Conservation (phyloP, 2,329 filamentous ascomycete genomes). For the Fusarium sp. region DNA sequence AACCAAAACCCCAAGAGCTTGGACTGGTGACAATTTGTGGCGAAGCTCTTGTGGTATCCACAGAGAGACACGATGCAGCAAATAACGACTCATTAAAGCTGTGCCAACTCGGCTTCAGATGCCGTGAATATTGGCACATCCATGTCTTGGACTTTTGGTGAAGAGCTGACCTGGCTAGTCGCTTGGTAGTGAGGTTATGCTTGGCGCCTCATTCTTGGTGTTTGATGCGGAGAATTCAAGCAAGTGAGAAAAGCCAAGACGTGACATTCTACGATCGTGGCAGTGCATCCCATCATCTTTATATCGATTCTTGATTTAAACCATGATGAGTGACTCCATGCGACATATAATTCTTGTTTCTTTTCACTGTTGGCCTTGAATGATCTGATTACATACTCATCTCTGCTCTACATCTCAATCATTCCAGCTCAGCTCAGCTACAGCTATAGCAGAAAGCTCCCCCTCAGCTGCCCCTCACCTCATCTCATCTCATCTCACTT, state of each 20-base stretch:
- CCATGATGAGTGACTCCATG: background rate
- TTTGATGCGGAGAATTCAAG: background rate
- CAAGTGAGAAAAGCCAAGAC: slow-evolving; percentile 13
- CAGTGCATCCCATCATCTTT: slow-evolving; percentile 14
- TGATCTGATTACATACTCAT: background rate
- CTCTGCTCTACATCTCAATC: background rate
- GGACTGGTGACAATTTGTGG: slow-evolving; percentile 20
- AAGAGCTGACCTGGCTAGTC: background rate
- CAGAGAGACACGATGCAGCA: slow-evolving; percentile 25
- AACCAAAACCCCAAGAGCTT: slow-evolving; percentile 15
- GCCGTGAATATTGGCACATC: slow-evolving; percentile 5
- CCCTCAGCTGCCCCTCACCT: slow-evolving; percentile 28
- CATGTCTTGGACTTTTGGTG: background rate
- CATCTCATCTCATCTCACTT: slow-evolving; percentile 32
- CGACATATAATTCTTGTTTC: background rate
- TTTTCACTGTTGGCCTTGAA: background rate
- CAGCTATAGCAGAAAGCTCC: slow-evolving; percentile 2
- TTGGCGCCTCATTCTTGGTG: background rate
- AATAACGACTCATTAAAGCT: slow-evolving; percentile 11
- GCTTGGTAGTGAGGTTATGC: background rate
- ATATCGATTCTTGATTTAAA: slow-evolving; percentile 10
- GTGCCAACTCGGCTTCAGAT: slow-evolving; percentile 26
- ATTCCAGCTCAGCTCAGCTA: background rate
- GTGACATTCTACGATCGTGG: slow-evolving; percentile 7
- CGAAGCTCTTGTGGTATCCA: slow-evolving; percentile 34